Evolutionary conservation across 202 grass and related monocot species (phyloP), one percentile per base, ranked within the genome.

Genomic region (Setaria italica): DNA sequence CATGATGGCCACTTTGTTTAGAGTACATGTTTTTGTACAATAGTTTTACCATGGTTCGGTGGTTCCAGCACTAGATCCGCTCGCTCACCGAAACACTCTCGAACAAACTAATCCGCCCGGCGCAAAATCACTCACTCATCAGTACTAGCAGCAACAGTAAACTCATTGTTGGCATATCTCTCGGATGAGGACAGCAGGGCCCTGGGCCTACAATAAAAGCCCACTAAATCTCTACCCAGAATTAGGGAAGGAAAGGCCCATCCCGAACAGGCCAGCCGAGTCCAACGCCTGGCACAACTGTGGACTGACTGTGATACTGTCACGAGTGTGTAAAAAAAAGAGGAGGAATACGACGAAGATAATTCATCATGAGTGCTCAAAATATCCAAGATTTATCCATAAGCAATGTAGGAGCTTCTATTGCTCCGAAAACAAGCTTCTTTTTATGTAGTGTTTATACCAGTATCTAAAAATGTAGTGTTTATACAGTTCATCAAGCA

Each of bases 401-500:
- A 59, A 16, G 9, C 70, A 82, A 43, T 20, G 8, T 10, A 54
- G n/a, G 78, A 39, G 32, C 50, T 76, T 84, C 15, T 17, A 34
- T 53, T 17, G 54, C 54, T 58, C 64, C 19, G 10, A 10, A 37
- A 67, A 69, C 43, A 53, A 1, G 12, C 42, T 59, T 57, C 33
- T 74, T 67, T 67, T 73, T 54, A 37, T 53, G 34, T 68, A 58
- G 9, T 74, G 13, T 70, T 42, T 84, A 87, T 84, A 87, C 29
- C 43, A 46, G 1, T 9, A 41, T 41, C 39, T 6, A 46, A 46
- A 46, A 46, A 37, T 53, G 34, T 74, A 58, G 6, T 74, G 13
- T 70, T 50, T 84, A 87, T 81, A 87, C 46, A 58, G 76, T 80
- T 84, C 63, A 33, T 17, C 20, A 71, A 70, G 84, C 43, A n/a